Conservation (phyloP, 1,139 yeast genomes). For the Saccharomyces hybrid region DNA sequence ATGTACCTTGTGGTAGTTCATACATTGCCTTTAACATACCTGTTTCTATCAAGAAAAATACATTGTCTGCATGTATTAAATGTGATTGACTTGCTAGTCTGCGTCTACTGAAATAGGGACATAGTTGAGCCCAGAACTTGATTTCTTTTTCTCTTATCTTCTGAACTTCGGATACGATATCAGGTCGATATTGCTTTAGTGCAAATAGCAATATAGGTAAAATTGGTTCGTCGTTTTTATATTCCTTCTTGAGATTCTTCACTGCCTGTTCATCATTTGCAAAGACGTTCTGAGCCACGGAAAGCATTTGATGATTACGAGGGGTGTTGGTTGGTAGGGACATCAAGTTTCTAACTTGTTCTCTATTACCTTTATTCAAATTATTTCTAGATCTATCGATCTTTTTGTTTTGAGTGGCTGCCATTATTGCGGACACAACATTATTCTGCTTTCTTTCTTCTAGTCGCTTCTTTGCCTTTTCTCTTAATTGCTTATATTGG, state of each 20-base stretch:
- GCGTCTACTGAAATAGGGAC: conserved; percentile 21
- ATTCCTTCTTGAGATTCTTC: conserved; percentile 36
- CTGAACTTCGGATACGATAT: conserved; percentile 30
- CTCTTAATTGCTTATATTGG: conserved; percentile 45
- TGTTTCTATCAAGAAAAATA: conserved; percentile 65
- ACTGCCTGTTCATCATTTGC: conserved; percentile 30
- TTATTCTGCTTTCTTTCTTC: conserved; percentile 6
- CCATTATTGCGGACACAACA: conserved; percentile 4
- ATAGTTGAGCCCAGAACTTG: conserved; percentile 24
- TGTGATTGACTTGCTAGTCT: conserved; percentile 17
- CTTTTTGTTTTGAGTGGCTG: neutral
- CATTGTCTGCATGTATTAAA: conserved; percentile 21
- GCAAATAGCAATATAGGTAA: conserved; percentile 25
- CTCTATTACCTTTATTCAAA: neutral
- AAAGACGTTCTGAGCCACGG: conserved; percentile 33
- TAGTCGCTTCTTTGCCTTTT: conserved; percentile 18
- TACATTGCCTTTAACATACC: conserved; percentile 66
- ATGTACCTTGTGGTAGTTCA: conserved; percentile 46
- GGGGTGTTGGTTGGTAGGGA: conserved; percentile 34
- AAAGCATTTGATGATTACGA: conserved; percentile 33
- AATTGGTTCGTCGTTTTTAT: conserved; percentile 19
- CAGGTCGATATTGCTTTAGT: conserved; percentile 29
- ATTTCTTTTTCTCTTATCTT: conserved; percentile 19
- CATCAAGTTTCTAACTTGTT: conserved; percentile 6
- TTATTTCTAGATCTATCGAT: neutral